Percentiles rank a stretch among this genome's conserved stretches.
Conservation (phyloP, 2,329 filamentous ascomycete species). For the Phoma sp. region DNA sequence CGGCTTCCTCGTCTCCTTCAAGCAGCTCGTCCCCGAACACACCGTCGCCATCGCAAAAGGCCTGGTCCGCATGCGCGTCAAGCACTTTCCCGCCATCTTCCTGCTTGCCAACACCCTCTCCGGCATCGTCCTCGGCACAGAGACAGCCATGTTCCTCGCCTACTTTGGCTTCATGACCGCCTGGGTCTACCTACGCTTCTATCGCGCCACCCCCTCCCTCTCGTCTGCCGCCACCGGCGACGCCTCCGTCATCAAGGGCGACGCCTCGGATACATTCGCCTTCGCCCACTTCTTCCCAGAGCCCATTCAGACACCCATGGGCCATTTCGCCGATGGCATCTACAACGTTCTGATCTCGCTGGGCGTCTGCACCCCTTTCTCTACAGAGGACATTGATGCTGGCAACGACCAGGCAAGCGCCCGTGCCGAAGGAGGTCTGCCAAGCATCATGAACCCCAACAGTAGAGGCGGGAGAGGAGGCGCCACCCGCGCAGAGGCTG, state of each 20-base stretch:
- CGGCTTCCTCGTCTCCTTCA: conserved; percentile 94
- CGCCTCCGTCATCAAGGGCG: conserved; percentile 71
- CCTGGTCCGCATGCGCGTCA: conserved; percentile 85
- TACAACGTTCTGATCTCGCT: conserved; percentile 78
- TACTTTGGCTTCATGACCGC: conserved; percentile 83
- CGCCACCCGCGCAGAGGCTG: conserved; percentile 86
- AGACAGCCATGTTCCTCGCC: conserved; percentile 79
- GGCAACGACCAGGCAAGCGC: conserved; percentile 74
- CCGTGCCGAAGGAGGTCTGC: conserved; percentile 66
- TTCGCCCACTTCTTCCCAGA: conserved; percentile 96
- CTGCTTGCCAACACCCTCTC: conserved; percentile 73
- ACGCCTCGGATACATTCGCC: conserved; percentile 94
- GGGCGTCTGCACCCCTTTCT: conserved; percentile 84
- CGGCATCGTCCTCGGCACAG: conserved; percentile 68
- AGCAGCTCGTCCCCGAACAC: conserved; percentile 95
- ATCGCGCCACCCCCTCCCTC: conserved; percentile 72
- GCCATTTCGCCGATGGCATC: conserved; percentile 73
- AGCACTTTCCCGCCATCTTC: conserved; percentile 79
- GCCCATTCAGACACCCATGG: conserved; percentile 77
- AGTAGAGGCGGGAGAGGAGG: conserved; percentile 57
- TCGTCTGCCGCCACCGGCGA: conserved; percentile 62
- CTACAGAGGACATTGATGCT: conserved; percentile 76
- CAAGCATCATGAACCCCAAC: conserved; percentile 62
- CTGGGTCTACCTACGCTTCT: conserved; percentile 97
- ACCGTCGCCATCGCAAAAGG: conserved; percentile 93